Base-by-base conservation (phyloP, 306 rosid genomes). In the Ochetophila trinervis region DNA sequence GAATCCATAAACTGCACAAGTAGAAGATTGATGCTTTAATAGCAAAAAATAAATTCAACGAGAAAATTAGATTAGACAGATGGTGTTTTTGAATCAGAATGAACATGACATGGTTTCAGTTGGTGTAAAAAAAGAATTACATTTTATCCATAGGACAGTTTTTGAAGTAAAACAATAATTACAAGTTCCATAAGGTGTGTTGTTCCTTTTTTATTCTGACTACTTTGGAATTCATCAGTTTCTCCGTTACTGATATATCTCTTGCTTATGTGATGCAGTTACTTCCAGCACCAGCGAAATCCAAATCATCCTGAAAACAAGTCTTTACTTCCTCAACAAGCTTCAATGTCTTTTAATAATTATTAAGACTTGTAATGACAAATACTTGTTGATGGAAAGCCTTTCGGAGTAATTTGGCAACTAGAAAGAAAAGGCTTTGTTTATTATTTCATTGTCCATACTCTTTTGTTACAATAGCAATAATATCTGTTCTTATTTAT, bases 211-310 rank as follows among this genome's bases (percentile, higher is more conserved):
- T 6, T n/a, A 0, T 50, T 16, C 20, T 4, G 9, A 50, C 23
- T 50, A 50, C 17, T 17, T 17, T 50, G 21, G 54, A 8, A 11
- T 62, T 56, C 20, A 16, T 47, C 24, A 52, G 13, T 44, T 60
- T 51, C 68, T 51, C 62, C 42, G 16, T 82, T 77, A 36, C 79
- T 54, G 19, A 62, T 51, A 27, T 56, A 62, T 63, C 35, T 56
- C 22, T 77, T 75, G 73, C 60, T 75, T 52, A 48, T 73, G 23
- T 56, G 36, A 60, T 81, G 85, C 87, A 93, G 98, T 83, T 89
- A 80, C 96, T 89, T 72, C 96, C 98, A 21, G 78, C 91, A 22
- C 80, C 91, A 0, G 69, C 74, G 40, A 93, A 89, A 76, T 73
- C 95, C 58, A 93, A 93, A 79, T 53, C 88, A 48, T 69, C 76